Evolutionary conservation across 495 filamentous ascomycete species (phyloP).

Genomic region (Aspergillus wentii): DNA sequence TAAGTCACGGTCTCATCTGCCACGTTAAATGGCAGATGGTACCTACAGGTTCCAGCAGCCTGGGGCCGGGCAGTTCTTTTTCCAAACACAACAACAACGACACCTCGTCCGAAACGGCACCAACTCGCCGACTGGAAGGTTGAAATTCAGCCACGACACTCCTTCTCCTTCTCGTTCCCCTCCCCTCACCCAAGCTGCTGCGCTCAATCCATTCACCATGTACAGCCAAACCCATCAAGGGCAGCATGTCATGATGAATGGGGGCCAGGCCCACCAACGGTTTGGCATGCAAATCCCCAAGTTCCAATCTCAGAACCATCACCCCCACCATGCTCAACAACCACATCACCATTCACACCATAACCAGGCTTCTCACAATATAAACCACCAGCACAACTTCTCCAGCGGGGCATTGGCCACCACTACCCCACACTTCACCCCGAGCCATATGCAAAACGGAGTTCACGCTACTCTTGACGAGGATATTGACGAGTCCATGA

Average conservation of each 20-base stretch:
- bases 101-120: conserved; percentile 55
- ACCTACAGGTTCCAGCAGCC: conserved; percentile 69
- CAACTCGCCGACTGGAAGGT: conserved; percentile 37
- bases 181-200: conserved; percentile 61
- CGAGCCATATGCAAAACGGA: conserved; percentile 72
- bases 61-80: conserved; percentile 61
- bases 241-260: conserved; percentile 76
- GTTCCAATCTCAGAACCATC: conserved; percentile 64
- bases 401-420: conserved; percentile 69
- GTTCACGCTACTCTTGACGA: conserved; percentile 52
- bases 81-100: conserved; percentile 50
- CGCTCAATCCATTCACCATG: conserved; percentile 67
- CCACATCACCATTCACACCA: conserved; percentile 69
- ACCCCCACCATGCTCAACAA: conserved; percentile 71
- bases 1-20: conserved; percentile 38
- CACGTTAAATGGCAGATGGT: conserved; percentile 81
- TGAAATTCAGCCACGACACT: conserved; percentile 56
- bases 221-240: conserved; percentile 76
- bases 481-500: conserved; percentile 55
- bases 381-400: conserved; percentile 74
- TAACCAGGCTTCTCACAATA: conserved; percentile 63
- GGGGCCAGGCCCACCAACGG: conserved; percentile 54
- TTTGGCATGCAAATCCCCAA: conserved; percentile 64
- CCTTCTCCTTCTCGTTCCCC: conserved; percentile 66
- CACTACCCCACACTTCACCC: conserved; percentile 70